These are phyloP conservation scores for Parafenestella ontariensis DNA, from an alignment of 2,329 filamentous ascomycete species.

Conservation along the genomic window DNA sequence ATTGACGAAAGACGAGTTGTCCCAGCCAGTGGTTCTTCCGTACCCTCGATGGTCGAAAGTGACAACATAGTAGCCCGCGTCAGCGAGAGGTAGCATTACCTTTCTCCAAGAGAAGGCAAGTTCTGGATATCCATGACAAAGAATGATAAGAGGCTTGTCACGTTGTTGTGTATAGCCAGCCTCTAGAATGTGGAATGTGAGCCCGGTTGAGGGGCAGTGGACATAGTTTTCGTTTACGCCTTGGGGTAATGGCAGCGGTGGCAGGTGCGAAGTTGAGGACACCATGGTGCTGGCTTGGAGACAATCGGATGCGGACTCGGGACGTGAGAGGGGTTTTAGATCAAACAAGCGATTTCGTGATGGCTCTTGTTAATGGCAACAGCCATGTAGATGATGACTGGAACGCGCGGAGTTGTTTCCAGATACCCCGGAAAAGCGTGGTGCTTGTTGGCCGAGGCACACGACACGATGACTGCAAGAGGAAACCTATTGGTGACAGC, in stretches of 20 bases:
- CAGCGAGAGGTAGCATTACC: conserved; percentile 65
- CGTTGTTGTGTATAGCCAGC: conserved; percentile 54
- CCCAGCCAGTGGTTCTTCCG: conserved; percentile 69
- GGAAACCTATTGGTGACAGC: too few relatives aligned
- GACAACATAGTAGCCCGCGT: conserved; percentile 68
- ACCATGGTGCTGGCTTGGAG: conserved; percentile 2
- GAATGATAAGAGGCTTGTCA: conserved; percentile 63
- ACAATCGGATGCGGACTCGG: neutral
- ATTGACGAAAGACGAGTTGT: conserved; percentile 57
- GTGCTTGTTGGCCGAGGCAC: too few relatives aligned
- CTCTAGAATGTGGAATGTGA: conserved; percentile 68
- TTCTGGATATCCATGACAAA: conserved; percentile 73
- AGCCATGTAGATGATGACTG: too few relatives aligned
- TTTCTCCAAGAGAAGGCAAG: conserved; percentile 74
- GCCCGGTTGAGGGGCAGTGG: conserved; percentile 61
- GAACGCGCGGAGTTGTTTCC: too few relatives aligned
- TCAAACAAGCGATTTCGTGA: neutral
- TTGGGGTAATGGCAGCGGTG: conserved; percentile 61
- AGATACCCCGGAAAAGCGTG: too few relatives aligned
- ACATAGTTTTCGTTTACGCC: conserved; percentile 65
- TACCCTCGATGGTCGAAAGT: conserved; percentile 74
- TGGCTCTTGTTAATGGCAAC: neutral
- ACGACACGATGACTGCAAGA: too few relatives aligned
- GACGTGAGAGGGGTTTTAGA: neutral
- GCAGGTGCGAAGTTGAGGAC: conserved; percentile 24